phyloP scores from a whole-genome alignment of 768 basidiomycete species.

The Boletus sp. region DNA sequence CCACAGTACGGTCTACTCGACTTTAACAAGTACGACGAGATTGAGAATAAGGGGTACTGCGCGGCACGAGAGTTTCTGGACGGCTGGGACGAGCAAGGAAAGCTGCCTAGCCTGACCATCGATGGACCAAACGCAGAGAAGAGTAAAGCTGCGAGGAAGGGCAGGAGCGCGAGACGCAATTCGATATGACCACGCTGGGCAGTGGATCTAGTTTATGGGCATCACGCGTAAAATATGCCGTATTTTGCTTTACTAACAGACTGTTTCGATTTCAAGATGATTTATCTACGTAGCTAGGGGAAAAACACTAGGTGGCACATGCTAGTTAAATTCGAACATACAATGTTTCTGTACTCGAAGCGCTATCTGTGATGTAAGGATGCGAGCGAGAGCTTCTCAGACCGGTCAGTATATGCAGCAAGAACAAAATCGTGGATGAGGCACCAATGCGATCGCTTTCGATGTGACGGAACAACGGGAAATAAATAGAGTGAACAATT shows the following conservation, averaged over 20 bases:
- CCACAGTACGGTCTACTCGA: constrained; percentile 88
- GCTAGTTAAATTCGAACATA: constrained; percentile 12
- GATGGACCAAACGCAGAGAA: constrained; percentile 49
- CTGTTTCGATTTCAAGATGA: constrained; percentile 12
- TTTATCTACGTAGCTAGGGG: constrained; percentile 17
- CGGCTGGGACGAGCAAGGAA: constrained; percentile 80
- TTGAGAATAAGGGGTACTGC: constrained; percentile 76
- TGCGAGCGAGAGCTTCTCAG: constrained; percentile 12
- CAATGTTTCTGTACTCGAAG: constrained; percentile 23
- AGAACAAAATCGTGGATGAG: constrained; percentile 8
- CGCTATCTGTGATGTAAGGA: constrained; percentile 14
- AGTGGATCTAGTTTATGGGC: background rate
- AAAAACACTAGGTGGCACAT: constrained; percentile 15
- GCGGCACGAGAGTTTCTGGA: constrained; percentile 70
- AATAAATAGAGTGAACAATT: constrained; percentile 31
- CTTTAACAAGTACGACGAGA: constrained; percentile 86
- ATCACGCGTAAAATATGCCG: background rate
- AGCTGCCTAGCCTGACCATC: constrained; percentile 72
- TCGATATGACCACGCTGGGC: constrained; percentile 42
- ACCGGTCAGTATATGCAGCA: constrained; percentile 19
- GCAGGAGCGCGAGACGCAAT: constrained; percentile 75
- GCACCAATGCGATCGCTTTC: constrained; percentile 8
- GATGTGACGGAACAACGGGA: constrained; percentile 3
- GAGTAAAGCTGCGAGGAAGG: constrained; percentile 55
- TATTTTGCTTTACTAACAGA: too few relatives aligned